A percentile compares a stretch with the other conserved stretches of the same genome.
Evolutionary conservation across 495 filamentous ascomycete genomes (phyloP).

Genomic region (Lepidopterella palustris): DNA sequence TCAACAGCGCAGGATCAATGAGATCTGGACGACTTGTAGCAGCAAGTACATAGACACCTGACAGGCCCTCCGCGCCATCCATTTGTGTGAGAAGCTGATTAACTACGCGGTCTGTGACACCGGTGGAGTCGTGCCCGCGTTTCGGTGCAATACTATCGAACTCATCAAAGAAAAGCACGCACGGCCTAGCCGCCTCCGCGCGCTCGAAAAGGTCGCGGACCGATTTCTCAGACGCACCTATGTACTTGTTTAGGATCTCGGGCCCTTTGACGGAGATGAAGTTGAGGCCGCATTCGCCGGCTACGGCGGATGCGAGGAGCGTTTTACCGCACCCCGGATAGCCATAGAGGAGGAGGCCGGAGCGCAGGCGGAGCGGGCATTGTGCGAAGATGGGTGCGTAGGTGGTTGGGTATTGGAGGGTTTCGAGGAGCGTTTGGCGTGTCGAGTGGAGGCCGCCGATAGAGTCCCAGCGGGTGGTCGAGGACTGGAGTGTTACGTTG

Average conservation of each 20-base stretch:
- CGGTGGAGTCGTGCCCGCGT: constrained; percentile 91
- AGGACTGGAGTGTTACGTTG: constrained; percentile 86
- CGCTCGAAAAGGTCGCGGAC: constrained; percentile 92
- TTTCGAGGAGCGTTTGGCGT: constrained; percentile 81
- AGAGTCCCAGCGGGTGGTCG: constrained; percentile 77
- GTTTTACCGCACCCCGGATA: constrained; percentile 97
- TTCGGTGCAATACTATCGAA: constrained; percentile 97
- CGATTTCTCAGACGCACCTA: constrained; percentile 89
- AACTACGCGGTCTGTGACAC: constrained; percentile 96
- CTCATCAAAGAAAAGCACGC: constrained; percentile 95
- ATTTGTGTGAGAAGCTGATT: constrained; percentile 98
- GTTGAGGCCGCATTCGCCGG: constrained; percentile 92
- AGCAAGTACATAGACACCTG: constrained; percentile 91
- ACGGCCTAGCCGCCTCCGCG: constrained; percentile 81
- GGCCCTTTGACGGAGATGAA: constrained; percentile 98
- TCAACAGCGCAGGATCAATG: constrained; percentile 85
- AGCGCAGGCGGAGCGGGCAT: constrained; percentile 86
- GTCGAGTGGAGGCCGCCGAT: constrained; percentile 86
- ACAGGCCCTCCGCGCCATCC: constrained; percentile 94
- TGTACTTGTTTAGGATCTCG: constrained; percentile 98
- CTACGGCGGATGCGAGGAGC: constrained; percentile 84
- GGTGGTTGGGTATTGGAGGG: constrained; percentile 91
- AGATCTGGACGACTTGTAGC: constrained; percentile 87
- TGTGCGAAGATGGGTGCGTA: constrained; percentile 97
- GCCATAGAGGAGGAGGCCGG: constrained; percentile 85